phyloP scores from a whole-genome alignment of 2,329 filamentous ascomycete genomes.

The Colletotrichum paranaense region DNA sequence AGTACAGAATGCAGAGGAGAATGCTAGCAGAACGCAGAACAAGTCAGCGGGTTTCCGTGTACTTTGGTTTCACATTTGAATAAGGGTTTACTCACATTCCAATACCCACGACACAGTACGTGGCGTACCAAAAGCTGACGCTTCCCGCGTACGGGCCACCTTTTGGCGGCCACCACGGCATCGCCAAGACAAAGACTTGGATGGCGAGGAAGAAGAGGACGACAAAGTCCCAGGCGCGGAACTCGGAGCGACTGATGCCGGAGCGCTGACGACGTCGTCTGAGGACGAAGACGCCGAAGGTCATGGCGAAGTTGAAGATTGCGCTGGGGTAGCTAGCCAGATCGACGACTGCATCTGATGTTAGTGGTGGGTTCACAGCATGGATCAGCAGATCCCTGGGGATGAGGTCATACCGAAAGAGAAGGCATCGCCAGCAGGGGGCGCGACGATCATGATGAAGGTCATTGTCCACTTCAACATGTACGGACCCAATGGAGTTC shows the following conservation, averaged over 20 bases:
- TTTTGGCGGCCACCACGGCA: slow-evolving; percentile 78
- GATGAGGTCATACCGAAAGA: slow-evolving; percentile 60
- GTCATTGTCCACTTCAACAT: slow-evolving; percentile 68
- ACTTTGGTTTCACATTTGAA: background rate
- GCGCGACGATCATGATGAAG: slow-evolving; percentile 68
- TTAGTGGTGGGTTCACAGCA: background rate
- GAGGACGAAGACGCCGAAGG: slow-evolving; percentile 67
- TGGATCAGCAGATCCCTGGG: slow-evolving; percentile 37
- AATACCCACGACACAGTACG: slow-evolving; percentile 74
- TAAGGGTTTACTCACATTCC: slow-evolving; percentile 62
- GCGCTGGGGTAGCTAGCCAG: slow-evolving; percentile 68
- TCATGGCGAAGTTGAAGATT: slow-evolving; percentile 68
- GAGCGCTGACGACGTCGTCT: slow-evolving; percentile 64
- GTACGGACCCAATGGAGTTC: slow-evolving; percentile 71
- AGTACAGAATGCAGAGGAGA: slow-evolving; percentile 65
- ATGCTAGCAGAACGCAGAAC: slow-evolving; percentile 50
- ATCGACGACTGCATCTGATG: slow-evolving; percentile 61
- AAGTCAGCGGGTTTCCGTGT: background rate
- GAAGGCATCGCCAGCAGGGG: slow-evolving; percentile 73
- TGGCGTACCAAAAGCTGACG: slow-evolving; percentile 80
- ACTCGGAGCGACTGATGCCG: slow-evolving; percentile 60
- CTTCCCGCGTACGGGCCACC: slow-evolving; percentile 69
- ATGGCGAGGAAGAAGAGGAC: slow-evolving; percentile 70
- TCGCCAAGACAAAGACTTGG: slow-evolving; percentile 72
- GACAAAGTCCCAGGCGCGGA: slow-evolving; percentile 68